These are phyloP conservation scores for Capniomyces stellatus DNA, from an alignment of 371 early-diverging fungal genomes.

Conservation along the genomic window DNA sequence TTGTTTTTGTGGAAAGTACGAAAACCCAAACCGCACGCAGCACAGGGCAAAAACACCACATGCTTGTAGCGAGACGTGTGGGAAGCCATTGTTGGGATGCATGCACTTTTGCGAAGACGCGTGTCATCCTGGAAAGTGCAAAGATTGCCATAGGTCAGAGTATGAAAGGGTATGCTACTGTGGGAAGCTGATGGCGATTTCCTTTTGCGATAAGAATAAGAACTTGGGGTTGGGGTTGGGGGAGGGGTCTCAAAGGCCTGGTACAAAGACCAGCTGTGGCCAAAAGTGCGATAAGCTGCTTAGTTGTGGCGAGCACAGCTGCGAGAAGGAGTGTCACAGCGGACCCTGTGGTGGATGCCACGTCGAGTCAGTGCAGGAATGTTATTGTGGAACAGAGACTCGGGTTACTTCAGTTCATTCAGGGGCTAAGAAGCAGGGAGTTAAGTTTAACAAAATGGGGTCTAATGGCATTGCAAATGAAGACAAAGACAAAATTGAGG, in stretches of 20 bases:
- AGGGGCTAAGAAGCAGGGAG: slow-evolving; percentile 29
- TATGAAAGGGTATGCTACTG: slow-evolving; percentile 63
- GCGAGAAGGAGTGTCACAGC: slow-evolving; percentile 41
- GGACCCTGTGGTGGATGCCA: slow-evolving; percentile 50
- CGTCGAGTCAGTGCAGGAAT: slow-evolving; percentile 31
- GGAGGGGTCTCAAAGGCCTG: slow-evolving; percentile 1
- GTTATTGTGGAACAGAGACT: slow-evolving; percentile 49
- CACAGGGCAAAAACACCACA: slow-evolving; percentile 51
- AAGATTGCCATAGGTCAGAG: slow-evolving; percentile 66
- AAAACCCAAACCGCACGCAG: slow-evolving; percentile 18
- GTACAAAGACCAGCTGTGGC: slow-evolving; percentile 36
- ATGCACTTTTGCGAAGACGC: slow-evolving; percentile 28
- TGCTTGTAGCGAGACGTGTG: slow-evolving; percentile 60
- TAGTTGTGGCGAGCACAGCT: slow-evolving; percentile 51
- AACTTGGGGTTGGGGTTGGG: not conserved
- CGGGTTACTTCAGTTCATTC: slow-evolving; percentile 30
- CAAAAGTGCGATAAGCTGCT: slow-evolving; percentile 44
- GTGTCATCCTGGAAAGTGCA: slow-evolving; percentile 91
- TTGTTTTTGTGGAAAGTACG: slow-evolving; percentile 79
- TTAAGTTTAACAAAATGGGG: not conserved
- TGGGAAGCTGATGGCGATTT: slow-evolving; percentile 41
- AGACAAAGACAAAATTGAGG: slow-evolving; percentile 2
- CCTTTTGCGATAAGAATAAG: slow-evolving; percentile 38
- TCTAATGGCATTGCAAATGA: too few relatives aligned
- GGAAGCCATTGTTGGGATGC: slow-evolving; percentile 16